These are phyloP conservation scores for Coelastrella sp. DNA, from an alignment of 139 green algal genomes.

Conservation along the genomic window DNA sequence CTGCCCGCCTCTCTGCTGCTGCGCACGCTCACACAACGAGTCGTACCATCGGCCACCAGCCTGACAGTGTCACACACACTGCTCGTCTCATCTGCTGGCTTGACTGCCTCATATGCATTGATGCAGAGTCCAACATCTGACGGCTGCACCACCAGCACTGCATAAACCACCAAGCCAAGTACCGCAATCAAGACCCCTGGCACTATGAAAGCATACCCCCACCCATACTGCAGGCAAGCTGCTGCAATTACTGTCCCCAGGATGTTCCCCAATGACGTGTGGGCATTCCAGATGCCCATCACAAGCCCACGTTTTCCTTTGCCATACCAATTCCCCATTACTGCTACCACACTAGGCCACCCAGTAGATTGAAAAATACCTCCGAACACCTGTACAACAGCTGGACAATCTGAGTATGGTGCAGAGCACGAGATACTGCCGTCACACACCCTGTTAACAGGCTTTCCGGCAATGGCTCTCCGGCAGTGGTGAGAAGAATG, in stretches of 20 bases:
- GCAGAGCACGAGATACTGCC: too few species aligned
- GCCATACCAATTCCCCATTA: slow-evolving; percentile 97
- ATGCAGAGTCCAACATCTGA: slow-evolving; percentile 75
- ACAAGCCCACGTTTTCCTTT: slow-evolving; percentile 93
- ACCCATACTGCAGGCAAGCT: slow-evolving; percentile 78
- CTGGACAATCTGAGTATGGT: too few species aligned
- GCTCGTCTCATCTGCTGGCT: neutral
- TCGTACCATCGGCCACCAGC: neutral
- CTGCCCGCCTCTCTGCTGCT: neutral
- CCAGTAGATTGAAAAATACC: slow-evolving; percentile 93
- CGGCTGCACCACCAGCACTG: slow-evolving; percentile 87
- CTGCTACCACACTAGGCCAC: slow-evolving; percentile 93
- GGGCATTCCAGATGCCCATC: slow-evolving; percentile 97
- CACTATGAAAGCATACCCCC: slow-evolving; percentile 93
- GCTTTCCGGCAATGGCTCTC: too few species aligned
- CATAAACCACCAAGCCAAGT: slow-evolving; percentile 71
- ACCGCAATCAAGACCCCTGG: slow-evolving; percentile 76
- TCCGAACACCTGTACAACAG: slow-evolving; percentile 69
- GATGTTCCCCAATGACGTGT: slow-evolving; percentile 97
- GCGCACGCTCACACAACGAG: neutral
- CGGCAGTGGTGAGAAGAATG: too few species aligned
- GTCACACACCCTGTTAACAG: too few species aligned
- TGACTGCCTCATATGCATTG: slow-evolving; percentile 48
- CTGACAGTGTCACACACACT: neutral
- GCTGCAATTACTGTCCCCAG: slow-evolving; percentile 87